Evolutionary conservation across 257 asterid genomes (phyloP), one percentile per base, ranked within the genome.

Genomic region (Fraxinus pennsylvanica): DNA sequence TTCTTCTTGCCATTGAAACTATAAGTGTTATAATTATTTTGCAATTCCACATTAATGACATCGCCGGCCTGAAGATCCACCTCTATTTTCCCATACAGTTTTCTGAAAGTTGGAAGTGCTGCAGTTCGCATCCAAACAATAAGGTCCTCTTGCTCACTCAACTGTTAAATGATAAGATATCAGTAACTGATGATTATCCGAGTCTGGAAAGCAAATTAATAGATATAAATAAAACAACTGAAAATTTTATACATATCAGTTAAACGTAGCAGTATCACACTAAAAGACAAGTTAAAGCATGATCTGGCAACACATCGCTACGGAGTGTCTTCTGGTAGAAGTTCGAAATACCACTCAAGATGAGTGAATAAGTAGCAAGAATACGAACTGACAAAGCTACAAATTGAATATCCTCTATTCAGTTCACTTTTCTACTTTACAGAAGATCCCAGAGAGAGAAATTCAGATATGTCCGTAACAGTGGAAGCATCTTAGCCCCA

Each of bases 101-200:
- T 84, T 75, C 88, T 81, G 79, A 84, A 84, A 6, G 81, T 84
- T 22, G 88, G 88, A 66, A 84, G 85, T 22, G 88, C 88, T 41
- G 88, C 87, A 71, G 87, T 81, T 45, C 88, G 80, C 88, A 84
- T 84, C 88, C 88, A 84, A 79, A 84, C 88, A 72, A 84, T 84
- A 17, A 84, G 79, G 74, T 84, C 39, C 69, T 84, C 88, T 65
- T 84, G 88, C 38, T 73, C 38, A 32, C 79, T 82, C 81, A 84
- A 68, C 43, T 81, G 43, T 22, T 38, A 74, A 9, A 57, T 22
- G 33, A 29, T 9, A 57, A 36, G 50, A 69, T 61, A 71, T 61
- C 21, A 9, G 32, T 41, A 36, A 9, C 5, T 10, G n/a, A n/a
- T 21, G 19, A 57, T 52, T 29, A 10, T 14, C 50, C 29, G 21